phyloP scores from a whole-genome alignment of 345 rosid genomes.

The Psidium friedrichsthalianum region DNA sequence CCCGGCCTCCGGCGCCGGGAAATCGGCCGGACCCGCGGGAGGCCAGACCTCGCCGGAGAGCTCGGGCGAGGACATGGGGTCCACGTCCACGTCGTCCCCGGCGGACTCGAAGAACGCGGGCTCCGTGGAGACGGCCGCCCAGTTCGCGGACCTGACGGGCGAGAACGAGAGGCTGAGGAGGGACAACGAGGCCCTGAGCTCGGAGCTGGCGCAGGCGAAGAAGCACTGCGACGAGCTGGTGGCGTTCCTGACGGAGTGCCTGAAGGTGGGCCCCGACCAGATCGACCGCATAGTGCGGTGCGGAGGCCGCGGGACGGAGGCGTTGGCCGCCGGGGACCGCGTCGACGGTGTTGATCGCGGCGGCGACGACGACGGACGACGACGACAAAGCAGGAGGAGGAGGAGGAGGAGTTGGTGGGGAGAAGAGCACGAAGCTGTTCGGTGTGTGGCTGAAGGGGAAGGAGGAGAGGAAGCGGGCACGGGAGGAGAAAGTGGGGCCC shows the following conservation, averaged over 20 bases:
- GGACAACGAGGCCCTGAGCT: conserved; percentile 58
- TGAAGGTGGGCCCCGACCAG: conserved; percentile 66
- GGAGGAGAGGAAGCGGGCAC: conserved; percentile 41
- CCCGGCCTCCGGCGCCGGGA: background rate
- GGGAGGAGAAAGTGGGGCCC: conserved; percentile 45
- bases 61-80: conserved; percentile 69
- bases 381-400: background rate
- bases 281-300: conserved; percentile 51
- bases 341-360: background rate
- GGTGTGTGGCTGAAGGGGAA: conserved; percentile 69
- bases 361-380: background rate
- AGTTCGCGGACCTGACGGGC: conserved; percentile 47
- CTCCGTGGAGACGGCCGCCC: conserved; percentile 37
- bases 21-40: conserved; percentile 9
- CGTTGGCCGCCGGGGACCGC: background rate
- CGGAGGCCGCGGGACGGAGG: conserved; percentile 13
- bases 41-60: conserved; percentile 28
- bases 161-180: conserved; percentile 81
- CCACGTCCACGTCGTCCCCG: conserved; percentile 65
- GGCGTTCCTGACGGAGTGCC: conserved; percentile 41
- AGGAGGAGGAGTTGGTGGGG: conserved; percentile 9
- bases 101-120: conserved; percentile 72
- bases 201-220: conserved; percentile 74
- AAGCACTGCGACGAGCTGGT: conserved; percentile 65
- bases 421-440: conserved; percentile 54